These are phyloP conservation scores for Beta corolliflora DNA, from an alignment of 179 eudicot species.

Conservation along the genomic window DNA sequence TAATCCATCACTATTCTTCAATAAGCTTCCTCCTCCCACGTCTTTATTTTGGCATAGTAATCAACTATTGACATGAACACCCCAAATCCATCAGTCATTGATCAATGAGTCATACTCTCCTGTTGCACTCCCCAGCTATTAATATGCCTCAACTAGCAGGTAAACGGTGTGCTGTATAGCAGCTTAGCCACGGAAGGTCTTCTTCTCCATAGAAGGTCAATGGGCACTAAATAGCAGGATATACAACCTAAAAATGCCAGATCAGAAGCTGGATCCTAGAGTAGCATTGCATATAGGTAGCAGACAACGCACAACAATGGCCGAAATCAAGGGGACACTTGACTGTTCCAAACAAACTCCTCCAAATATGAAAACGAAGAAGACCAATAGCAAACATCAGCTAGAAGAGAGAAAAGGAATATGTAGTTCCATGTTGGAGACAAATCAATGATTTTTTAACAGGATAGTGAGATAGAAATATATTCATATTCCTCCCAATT, in stretches of 20 bases:
- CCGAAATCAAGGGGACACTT: neutral
- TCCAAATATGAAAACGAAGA: no score
- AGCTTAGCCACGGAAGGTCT: neutral
- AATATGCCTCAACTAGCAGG: neutral
- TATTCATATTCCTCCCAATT: neutral
- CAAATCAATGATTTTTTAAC: neutral
- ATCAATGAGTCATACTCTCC: neutral
- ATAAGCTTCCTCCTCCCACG: neutral
- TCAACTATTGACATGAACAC: neutral
- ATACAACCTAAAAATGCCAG: no score
- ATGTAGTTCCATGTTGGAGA: neutral
- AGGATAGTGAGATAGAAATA: neutral
- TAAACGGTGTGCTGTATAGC: neutral
- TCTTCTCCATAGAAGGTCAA: no score
- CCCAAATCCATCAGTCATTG: neutral
- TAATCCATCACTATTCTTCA: neutral
- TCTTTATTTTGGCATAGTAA: neutral
- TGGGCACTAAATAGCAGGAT: no score
- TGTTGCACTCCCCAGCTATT: neutral
- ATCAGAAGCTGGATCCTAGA: no score
- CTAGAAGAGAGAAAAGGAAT: neutral
- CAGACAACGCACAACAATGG: neutral
- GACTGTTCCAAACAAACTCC: neutral
- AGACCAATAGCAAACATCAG: neutral
- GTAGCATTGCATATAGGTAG: neutral